phyloP scores from a whole-genome alignment of 176 grass and related monocot species.

The Lolium multiflorum region DNA sequence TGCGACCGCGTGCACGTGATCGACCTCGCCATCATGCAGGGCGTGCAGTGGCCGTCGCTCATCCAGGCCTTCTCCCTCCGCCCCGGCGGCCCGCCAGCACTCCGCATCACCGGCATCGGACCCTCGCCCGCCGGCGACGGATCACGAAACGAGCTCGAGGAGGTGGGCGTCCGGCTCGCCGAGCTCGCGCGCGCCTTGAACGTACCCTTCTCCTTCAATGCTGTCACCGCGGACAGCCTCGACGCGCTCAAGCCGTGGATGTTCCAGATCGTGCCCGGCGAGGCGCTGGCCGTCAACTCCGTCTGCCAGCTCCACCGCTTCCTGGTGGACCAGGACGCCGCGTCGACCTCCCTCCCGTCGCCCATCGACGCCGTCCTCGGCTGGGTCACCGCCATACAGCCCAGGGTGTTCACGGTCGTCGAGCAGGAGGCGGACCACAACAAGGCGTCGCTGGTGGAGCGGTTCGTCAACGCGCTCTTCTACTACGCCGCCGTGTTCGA shows the following conservation, averaged over 20 bases:
- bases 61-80: conserved; percentile 52
- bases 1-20: conserved; percentile 55
- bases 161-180: conserved; percentile 64
- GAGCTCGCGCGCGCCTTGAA: conserved; percentile 47
- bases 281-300: conserved; percentile 78
- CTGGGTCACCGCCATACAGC: conserved; percentile 41
- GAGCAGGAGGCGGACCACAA: conserved; percentile 90
- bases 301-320: conserved; percentile 80
- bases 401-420: conserved; percentile 72
- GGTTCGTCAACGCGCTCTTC: conserved; percentile 77
- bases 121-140: neutral
- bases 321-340: conserved; percentile 57
- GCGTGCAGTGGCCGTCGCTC: conserved; percentile 66
- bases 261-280: conserved; percentile 45
- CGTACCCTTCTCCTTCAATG: conserved; percentile 64
- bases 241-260: conserved; percentile 59
- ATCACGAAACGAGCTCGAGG: conserved; percentile 53
- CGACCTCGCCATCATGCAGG: conserved; percentile 62
- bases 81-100: conserved; percentile 36
- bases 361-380: conserved; percentile 68
- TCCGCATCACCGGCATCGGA: conserved; percentile 64
- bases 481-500: conserved; percentile 85
- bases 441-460: conserved; percentile 46
- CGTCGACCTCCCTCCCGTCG: conserved; percentile 1
- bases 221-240: conserved; percentile 46